These are phyloP conservation scores for Globisporangium heterothallicum DNA, from an alignment of 352 stramenopile species.

Conservation along the genomic window DNA sequence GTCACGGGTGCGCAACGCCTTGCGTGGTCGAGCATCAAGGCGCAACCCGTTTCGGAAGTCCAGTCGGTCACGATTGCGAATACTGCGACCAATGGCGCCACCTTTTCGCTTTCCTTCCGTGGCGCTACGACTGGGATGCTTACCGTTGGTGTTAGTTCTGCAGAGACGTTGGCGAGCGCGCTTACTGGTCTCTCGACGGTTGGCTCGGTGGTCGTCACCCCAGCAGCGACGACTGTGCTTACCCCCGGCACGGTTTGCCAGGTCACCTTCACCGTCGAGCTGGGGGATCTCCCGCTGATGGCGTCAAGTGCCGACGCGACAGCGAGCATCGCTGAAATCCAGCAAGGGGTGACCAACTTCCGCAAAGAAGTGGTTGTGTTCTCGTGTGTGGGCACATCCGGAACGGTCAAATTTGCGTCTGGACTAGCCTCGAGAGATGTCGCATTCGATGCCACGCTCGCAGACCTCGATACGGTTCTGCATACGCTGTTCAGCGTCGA, in stretches of 20 bases:
- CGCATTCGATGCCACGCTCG: slow-evolving; percentile 23
- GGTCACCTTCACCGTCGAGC: slow-evolving; percentile 57
- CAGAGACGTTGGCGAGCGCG: slow-evolving; percentile 19
- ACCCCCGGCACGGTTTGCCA: slow-evolving; percentile 19
- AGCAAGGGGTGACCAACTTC: slow-evolving; percentile 45
- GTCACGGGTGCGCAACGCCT: slow-evolving; percentile 43
- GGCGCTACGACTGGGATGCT: slow-evolving; percentile 26
- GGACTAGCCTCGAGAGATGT: slow-evolving; percentile 4
- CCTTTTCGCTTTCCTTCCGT: slow-evolving; percentile 56
- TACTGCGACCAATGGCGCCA: slow-evolving; percentile 7
- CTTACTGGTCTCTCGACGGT: slow-evolving; percentile 43
- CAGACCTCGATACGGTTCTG: slow-evolving; percentile 34
- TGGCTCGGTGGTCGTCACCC: slow-evolving; percentile 36
- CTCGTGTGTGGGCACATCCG: slow-evolving; percentile 29
- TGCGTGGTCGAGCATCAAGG: slow-evolving; percentile 46
- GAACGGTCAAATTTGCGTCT: slow-evolving; percentile 29
- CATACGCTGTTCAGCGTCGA: slow-evolving; percentile 43
- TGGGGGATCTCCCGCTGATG: slow-evolving; percentile 43
- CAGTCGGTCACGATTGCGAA: slow-evolving; percentile 39
- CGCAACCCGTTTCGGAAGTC: slow-evolving; percentile 25
- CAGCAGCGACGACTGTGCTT: slow-evolving; percentile 19
- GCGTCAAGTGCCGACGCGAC: slow-evolving; percentile 1
- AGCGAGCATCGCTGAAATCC: slow-evolving; percentile 24
- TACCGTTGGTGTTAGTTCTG: slow-evolving; percentile 30
- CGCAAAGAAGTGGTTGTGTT: slow-evolving; percentile 66